Conservation (phyloP, 345 rosid genomes). For the Eucalyptus sp. region DNA sequence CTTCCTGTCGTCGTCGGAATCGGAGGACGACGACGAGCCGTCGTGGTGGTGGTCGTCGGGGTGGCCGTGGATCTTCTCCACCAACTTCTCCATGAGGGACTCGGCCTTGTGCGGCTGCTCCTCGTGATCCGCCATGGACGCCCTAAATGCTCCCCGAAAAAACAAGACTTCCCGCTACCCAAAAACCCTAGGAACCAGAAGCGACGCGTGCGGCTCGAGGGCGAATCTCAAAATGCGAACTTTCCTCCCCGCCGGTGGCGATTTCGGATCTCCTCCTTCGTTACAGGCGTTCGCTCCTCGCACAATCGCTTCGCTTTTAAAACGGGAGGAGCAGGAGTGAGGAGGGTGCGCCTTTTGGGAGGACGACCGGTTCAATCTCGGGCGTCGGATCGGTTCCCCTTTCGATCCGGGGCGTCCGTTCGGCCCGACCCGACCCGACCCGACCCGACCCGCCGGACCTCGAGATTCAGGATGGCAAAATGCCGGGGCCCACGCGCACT, state of each 20-base stretch:
- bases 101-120: background rate
- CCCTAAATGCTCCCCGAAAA: background rate
- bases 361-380: background rate
- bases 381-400: background rate
- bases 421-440: background rate
- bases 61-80: constrained; percentile 1
- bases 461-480: background rate
- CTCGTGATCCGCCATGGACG: constrained; percentile 9
- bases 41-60: background rate
- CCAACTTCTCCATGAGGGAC: constrained; percentile 2
- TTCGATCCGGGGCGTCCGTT: background rate
- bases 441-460: background rate
- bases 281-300: background rate
- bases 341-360: background rate
- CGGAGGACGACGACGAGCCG: background rate
- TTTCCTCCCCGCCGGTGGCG: background rate
- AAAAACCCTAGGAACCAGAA: background rate
- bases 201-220: background rate
- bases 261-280: background rate
- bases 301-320: background rate
- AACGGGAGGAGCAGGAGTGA: background rate
- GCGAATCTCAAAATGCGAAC: background rate
- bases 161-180: background rate
- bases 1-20: constrained; percentile 1
- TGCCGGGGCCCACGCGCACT: background rate